phyloP scores from a whole-genome alignment of 805 yeast genomes.

The Saturnispora mendoncae region DNA sequence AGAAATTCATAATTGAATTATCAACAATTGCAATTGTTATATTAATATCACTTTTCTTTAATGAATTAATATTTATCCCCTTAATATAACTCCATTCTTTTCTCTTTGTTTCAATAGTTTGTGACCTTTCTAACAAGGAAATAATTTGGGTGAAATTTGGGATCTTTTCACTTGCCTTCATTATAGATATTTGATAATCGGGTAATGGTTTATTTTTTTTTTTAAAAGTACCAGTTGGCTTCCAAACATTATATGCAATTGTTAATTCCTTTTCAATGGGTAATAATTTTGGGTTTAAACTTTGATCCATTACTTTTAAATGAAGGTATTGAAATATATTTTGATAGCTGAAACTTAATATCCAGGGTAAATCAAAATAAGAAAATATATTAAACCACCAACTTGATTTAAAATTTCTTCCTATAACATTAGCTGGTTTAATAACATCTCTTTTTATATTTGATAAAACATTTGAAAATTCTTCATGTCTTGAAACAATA shows the following conservation, averaged over 20 bases:
- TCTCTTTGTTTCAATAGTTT: constrained; percentile 8
- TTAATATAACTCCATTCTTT: constrained; percentile 12
- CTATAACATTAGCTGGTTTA: constrained; percentile 1
- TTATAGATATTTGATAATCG: constrained; percentile 62
- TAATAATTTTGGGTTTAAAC: constrained; percentile 11
- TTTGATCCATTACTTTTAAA: constrained; percentile 10
- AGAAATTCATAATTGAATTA: constrained; percentile 64
- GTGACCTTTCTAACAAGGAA: constrained; percentile 26
- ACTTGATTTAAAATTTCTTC: constrained; percentile 6
- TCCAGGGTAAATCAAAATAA: constrained; percentile 11
- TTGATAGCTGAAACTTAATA: constrained; percentile 13
- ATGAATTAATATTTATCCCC: constrained; percentile 11
- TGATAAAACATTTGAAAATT: constrained; percentile 9
- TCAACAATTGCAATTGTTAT: constrained; percentile 64
- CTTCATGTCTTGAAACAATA: constrained; percentile 36
- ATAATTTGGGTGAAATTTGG: constrained; percentile 40
- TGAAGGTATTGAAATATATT: constrained; percentile 16
- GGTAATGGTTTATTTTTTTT: constrained; percentile 64
- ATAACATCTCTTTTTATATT: not conserved
- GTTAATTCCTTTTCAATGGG: constrained; percentile 21
- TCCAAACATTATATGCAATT: constrained; percentile 69
- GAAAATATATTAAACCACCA: constrained; percentile 11
- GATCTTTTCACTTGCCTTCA: constrained; percentile 38
- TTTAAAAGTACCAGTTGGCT: constrained; percentile 63
- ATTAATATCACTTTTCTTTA: constrained; percentile 13